Base-by-base conservation (phyloP, 331 rosid genomes). In the Quercus phellos region DNA sequence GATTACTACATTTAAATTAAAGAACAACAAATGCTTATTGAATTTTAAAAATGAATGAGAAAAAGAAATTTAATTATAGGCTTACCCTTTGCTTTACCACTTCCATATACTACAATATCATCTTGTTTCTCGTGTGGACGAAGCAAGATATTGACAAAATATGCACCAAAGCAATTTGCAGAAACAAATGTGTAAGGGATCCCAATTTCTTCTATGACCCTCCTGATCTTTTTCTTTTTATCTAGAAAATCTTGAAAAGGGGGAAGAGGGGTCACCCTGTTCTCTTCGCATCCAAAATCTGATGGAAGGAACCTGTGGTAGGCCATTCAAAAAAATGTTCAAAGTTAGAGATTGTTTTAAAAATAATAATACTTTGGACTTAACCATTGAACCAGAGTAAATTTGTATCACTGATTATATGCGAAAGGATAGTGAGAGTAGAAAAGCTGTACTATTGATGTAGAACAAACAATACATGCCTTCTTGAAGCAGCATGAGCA, bases 241-340 rank as follows among this genome's bases (percentile, higher is more conserved):
- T 87, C 78, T 0, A 87, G 87, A 0, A 77, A 21, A 0, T 60
- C 74, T 77, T 87, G 73, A 5, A 87, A 81, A 6, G 87, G 88
- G 18, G 81, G 82, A 21, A 87, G 75, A 35, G 88, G 86, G 8
- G 21, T 67, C 30, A 84, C 8, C 72, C 34, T 73, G 24, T 87
- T 88, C 56, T 87, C 87, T 67, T 84, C 87, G 1, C 46, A 63
- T 1, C 90, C 87, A 77, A 84, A 87, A 12, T 77, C 87, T 2
- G 88, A 84, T 7, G 90, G 90, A 58, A 84, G 10, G 32, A 87
- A 87, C 64, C 88, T 84, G 85, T 87, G 56, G 6, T 30, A 78
- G 42, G 2, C 7, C 46, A 54, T 21, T 63, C 51, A 19, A 6
- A 7, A 5, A 17, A 60, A 38, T 27, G 11, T 24, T 24, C 2